Evolutionary conservation across 495 filamentous ascomycete species (phyloP), one percentile per base, ranked within the genome.

Genomic region (Geopyxis carbonaria): DNA sequence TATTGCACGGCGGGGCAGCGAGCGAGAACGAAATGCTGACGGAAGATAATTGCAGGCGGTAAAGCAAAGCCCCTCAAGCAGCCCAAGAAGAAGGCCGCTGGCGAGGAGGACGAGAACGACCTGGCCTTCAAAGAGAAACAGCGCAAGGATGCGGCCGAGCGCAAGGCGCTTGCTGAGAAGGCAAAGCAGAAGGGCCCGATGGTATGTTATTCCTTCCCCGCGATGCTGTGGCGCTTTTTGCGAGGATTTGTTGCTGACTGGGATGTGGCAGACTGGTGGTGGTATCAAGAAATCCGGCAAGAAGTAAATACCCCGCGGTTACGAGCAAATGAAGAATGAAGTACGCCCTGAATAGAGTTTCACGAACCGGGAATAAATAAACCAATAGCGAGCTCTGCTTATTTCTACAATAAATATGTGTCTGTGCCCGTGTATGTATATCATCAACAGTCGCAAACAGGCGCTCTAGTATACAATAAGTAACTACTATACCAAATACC

Each of bases 261-360:
- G n/a, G n/a, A n/a, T n/a, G n/a, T n/a, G n/a, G n/a, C 21, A 44
- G 42, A 24, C 37, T 28, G 44, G 52, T 30, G 51, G 51, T 23
- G 53, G 53, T 22, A 56, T 56, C 23, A 56, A 56, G 47, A 56
- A 56, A 42, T 56, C 51, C 23, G 53, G 51, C 10, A 55, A 55
- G 47, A 55, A 56, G 42, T 56, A 44, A 33, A 15, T 38, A 11
- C 23, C 28, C 10, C 41, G n/a, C n/a, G n/a, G n/a, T n/a, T n/a
- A n/a, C n/a, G n/a, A n/a, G n/a, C n/a, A n/a, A n/a, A n/a, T n/a
- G n/a, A n/a, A n/a, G n/a, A n/a, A n/a, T n/a, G n/a, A n/a, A n/a
- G n/a, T n/a, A n/a, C n/a, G n/a, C n/a, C n/a, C n/a, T n/a, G n/a
- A n/a, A n/a, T n/a, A n/a, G n/a, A n/a, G n/a, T n/a, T n/a, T n/a